A percentile compares a stretch with the other conserved stretches of the same genome.
Conservation (phyloP, 2,329 filamentous ascomycete species). For the Chrysoporthe deuterocubensis region DNA sequence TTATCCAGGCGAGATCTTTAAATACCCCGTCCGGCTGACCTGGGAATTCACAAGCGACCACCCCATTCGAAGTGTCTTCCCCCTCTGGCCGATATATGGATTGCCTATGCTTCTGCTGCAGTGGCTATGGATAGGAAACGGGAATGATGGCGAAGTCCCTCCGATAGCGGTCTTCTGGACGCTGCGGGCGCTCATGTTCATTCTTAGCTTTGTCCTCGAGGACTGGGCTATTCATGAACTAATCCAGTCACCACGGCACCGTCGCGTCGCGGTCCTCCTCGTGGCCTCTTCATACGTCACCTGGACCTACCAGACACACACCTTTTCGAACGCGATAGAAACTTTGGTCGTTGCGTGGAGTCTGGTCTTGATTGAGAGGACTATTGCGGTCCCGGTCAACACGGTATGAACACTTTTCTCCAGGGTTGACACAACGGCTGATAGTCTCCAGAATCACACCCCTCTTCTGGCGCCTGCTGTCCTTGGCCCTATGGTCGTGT, state of each 20-base stretch:
- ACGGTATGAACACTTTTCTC: conserved; percentile 59
- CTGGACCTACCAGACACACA: conserved; percentile 98
- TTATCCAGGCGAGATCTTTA: conserved; percentile 80
- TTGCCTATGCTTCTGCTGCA: conserved; percentile 90
- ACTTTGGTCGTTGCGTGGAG: conserved; percentile 93
- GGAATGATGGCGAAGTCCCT: conserved; percentile 74
- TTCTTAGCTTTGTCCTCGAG: conserved; percentile 92
- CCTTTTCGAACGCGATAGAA: conserved; percentile 97
- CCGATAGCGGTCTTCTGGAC: conserved; percentile 91
- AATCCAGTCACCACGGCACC: conserved; percentile 72
- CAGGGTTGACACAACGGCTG: conserved; percentile 29
- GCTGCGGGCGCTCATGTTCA: conserved; percentile 87
- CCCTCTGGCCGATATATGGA: conserved; percentile 93
- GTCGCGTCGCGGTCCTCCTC: conserved; percentile 76
- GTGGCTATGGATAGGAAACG: conserved; percentile 89
- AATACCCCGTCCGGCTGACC: conserved; percentile 84
- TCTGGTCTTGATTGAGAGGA: conserved; percentile 86
- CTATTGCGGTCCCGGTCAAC: conserved; percentile 62
- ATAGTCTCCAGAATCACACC: conserved; percentile 65
- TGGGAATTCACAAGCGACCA: conserved; percentile 94
- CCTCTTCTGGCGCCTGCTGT: conserved; percentile 76
- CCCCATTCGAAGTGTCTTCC: conserved; percentile 94
- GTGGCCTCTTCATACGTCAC: conserved; percentile 97
- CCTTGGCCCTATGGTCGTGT: conserved; percentile 79
- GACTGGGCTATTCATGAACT: conserved; percentile 97